Evolutionary conservation across 176 grass and related monocot genomes (phyloP).

Genomic region (Cocos nucifera): DNA sequence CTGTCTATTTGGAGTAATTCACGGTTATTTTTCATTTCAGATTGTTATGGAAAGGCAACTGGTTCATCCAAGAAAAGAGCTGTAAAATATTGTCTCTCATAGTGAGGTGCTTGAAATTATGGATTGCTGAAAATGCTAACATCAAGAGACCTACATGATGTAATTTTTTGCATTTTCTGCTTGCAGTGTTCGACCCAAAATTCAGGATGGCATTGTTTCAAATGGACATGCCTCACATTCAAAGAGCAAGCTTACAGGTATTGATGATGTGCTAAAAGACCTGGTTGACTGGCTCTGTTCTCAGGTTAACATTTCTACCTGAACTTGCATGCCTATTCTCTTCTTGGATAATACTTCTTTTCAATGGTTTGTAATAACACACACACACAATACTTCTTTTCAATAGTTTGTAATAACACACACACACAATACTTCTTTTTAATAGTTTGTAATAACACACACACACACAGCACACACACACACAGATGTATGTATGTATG

Average conservation of each 20-base stretch:
- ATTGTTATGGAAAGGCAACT: conserved; percentile 80
- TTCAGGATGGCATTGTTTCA: conserved; percentile 40
- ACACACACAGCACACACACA: no score
- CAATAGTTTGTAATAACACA: no score
- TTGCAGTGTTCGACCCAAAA: conserved; percentile 59
- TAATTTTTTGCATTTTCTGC: neutral
- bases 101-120: conserved; percentile 42
- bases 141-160: no score
- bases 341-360: no score
- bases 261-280: conserved; percentile 57
- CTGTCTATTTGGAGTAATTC: no score
- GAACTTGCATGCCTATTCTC: no score
- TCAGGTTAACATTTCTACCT: conserved; percentile 48
- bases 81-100: conserved; percentile 73
- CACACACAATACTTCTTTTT: no score
- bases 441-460: no score
- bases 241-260: conserved; percentile 71
- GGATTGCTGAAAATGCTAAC: neutral
- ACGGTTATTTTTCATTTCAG: conserved; percentile 21
- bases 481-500: no score
- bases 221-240: conserved; percentile 84
- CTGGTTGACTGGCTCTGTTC: conserved; percentile 88
- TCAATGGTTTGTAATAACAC: no score
- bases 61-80: conserved; percentile 94
- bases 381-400: no score